These are phyloP conservation scores for Epichloe elymi DNA, from an alignment of 2,329 filamentous ascomycete species.

Conservation along the genomic window DNA sequence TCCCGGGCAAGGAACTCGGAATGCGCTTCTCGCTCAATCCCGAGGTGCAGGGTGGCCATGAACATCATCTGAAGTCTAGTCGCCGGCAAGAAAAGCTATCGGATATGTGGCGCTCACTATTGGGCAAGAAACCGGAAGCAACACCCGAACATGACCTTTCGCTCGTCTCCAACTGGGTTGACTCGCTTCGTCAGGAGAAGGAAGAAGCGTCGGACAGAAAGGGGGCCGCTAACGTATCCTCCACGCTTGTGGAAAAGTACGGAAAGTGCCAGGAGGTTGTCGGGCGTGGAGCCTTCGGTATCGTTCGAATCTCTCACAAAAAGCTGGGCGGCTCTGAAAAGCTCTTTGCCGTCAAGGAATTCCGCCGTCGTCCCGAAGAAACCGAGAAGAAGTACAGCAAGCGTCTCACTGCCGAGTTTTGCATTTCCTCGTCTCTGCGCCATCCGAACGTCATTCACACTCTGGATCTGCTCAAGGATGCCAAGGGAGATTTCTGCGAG, in stretches of 20 bases:
- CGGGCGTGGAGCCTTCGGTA: slow-evolving; percentile 89
- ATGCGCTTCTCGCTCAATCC: slow-evolving; percentile 39
- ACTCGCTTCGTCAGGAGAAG: slow-evolving; percentile 80
- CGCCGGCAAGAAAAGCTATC: slow-evolving; percentile 90
- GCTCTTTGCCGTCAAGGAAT: slow-evolving; percentile 95
- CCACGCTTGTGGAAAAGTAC: slow-evolving; percentile 84
- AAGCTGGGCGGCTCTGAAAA: slow-evolving; percentile 77
- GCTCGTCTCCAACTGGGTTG: slow-evolving; percentile 90
- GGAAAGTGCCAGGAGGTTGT: slow-evolving; percentile 97
- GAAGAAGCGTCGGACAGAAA: slow-evolving; percentile 76
- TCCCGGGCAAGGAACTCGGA: slow-evolving; percentile 21
- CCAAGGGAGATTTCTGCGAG: slow-evolving; percentile 95
- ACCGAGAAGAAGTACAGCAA: slow-evolving; percentile 97
- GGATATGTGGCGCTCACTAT: slow-evolving; percentile 77
- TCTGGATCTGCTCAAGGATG: slow-evolving; percentile 84
- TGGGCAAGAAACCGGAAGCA: slow-evolving; percentile 72
- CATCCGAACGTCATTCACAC: slow-evolving; percentile 98
- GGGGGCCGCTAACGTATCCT: slow-evolving; percentile 55
- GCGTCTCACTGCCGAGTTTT: slow-evolving; percentile 91
- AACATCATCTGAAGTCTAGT: slow-evolving; percentile 78
- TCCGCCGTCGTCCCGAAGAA: slow-evolving; percentile 85
- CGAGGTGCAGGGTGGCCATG: slow-evolving; percentile 56
- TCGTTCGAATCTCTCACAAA: slow-evolving; percentile 96
- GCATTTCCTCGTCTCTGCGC: slow-evolving; percentile 90
- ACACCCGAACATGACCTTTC: slow-evolving; percentile 73